Percentiles rank a stretch among this genome's conserved stretches.
Conservation (phyloP, 2,329 filamentous ascomycete genomes). For the Rosellinia necatrix region DNA sequence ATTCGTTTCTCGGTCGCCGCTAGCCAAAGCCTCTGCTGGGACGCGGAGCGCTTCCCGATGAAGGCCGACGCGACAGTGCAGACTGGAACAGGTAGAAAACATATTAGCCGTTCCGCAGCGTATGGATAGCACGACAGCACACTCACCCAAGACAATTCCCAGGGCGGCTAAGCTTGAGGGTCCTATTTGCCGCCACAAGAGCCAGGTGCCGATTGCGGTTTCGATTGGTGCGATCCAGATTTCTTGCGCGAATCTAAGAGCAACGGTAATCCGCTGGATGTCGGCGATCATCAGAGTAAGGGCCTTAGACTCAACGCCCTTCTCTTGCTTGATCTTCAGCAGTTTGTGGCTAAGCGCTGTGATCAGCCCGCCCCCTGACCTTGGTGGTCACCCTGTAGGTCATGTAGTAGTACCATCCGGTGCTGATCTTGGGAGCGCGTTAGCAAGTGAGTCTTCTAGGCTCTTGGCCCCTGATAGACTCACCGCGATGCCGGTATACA, state of each 20-base stretch:
- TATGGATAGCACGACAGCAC: neutral
- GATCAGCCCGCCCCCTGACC: slow-evolving; percentile 23
- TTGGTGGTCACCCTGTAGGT: slow-evolving; percentile 18
- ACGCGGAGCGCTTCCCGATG: slow-evolving; percentile 15
- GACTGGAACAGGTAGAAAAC: neutral
- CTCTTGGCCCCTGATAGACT: neutral
- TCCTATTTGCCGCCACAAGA: slow-evolving; percentile 27
- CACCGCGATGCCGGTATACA: slow-evolving; percentile 30
- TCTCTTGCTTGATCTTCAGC: slow-evolving; percentile 23
- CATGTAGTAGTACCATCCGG: slow-evolving; percentile 28
- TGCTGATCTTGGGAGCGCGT: slow-evolving; percentile 18
- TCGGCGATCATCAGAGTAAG: slow-evolving; percentile 27
- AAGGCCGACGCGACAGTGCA: slow-evolving; percentile 5
- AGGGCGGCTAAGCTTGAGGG: slow-evolving; percentile 26
- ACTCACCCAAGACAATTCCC: slow-evolving; percentile 21
- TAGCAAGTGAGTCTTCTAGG: neutral
- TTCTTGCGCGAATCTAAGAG: slow-evolving; percentile 23
- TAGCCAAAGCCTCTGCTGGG: slow-evolving; percentile 24
- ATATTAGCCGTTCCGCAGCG: neutral
- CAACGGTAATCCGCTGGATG: slow-evolving; percentile 24
- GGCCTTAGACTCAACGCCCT: slow-evolving; percentile 20
- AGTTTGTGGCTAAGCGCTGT: slow-evolving; percentile 25
- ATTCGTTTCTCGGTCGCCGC: slow-evolving; percentile 25
- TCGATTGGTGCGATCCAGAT: slow-evolving; percentile 27
- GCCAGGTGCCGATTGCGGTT: slow-evolving; percentile 23